phyloP scores from a whole-genome alignment of 1,284 basidiomycete genomes.

The Thelephora terrestris region DNA sequence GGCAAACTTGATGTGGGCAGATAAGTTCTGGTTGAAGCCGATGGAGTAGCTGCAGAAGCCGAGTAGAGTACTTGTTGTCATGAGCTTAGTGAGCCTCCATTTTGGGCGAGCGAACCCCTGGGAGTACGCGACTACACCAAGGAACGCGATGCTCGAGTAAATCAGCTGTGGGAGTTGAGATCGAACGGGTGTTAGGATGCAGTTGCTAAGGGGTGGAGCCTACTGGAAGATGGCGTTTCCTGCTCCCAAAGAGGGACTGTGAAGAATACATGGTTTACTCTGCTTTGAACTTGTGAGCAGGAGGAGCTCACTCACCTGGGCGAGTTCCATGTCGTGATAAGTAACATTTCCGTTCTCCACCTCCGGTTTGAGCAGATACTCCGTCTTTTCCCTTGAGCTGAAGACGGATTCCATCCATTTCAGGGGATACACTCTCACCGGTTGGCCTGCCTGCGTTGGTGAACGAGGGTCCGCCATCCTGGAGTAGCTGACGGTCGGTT shows the following conservation, averaged over 20 bases:
- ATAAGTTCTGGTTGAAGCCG: slow-evolving; percentile 30
- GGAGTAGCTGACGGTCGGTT: background rate
- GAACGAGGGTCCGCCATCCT: background rate
- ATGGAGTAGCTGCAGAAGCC: slow-evolving; percentile 6
- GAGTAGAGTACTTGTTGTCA: slow-evolving; percentile 1
- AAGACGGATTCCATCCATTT: slow-evolving; percentile 33
- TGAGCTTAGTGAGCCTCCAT: background rate
- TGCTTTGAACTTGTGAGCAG: background rate
- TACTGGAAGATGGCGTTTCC: slow-evolving; percentile 32
- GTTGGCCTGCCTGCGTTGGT: background rate
- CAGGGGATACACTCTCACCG: slow-evolving; percentile 13
- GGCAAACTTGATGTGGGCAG: slow-evolving; percentile 34
- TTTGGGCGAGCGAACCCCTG: slow-evolving; percentile 6
- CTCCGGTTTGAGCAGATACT: slow-evolving; percentile 45
- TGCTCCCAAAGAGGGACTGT: slow-evolving; percentile 35
- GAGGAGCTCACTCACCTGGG: slow-evolving; percentile 13
- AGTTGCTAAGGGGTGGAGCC: slow-evolving; percentile 13
- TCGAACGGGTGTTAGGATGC: background rate
- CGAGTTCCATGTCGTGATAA: slow-evolving; percentile 42
- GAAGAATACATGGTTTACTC: background rate
- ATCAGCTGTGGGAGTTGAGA: slow-evolving; percentile 8
- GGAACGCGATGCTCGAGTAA: slow-evolving; percentile 8
- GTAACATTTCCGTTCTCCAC: slow-evolving; percentile 45
- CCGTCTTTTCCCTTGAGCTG: slow-evolving; percentile 22
- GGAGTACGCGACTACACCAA: slow-evolving; percentile 7